These are phyloP conservation scores for Hymenoscyphus linearis DNA, from an alignment of 2,329 filamentous ascomycete genomes.

Conservation along the genomic window DNA sequence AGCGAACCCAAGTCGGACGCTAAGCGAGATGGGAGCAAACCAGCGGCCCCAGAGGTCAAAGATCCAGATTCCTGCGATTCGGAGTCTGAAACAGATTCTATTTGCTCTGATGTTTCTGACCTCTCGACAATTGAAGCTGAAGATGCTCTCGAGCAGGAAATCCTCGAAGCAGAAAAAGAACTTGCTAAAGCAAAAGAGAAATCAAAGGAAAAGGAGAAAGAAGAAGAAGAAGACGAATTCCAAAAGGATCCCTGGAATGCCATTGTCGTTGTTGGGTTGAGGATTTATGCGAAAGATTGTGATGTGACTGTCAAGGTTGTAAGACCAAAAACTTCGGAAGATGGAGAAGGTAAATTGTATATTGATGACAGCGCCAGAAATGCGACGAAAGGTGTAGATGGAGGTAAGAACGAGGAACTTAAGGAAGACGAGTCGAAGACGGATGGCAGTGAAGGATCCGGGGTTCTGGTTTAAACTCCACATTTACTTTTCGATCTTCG, in stretches of 20 bases:
- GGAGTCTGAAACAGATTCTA: conserved; percentile 16
- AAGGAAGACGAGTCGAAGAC: not conserved
- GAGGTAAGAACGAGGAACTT: not conserved
- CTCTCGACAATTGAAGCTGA: conserved; percentile 16
- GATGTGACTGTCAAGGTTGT: conserved; percentile 26
- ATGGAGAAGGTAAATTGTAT: conserved; percentile 33
- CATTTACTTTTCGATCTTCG: not conserved
- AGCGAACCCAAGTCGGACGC: not conserved
- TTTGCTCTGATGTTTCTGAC: conserved; percentile 19
- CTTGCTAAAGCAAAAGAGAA: conserved; percentile 9
- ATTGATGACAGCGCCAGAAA: conserved; percentile 44
- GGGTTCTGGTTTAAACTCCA: not conserved
- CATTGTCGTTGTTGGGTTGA: conserved; percentile 54
- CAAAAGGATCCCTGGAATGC: conserved; percentile 58
- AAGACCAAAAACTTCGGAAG: conserved; percentile 20
- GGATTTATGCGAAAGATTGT: conserved; percentile 50
- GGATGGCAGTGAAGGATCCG: not conserved
- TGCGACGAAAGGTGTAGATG: conserved; percentile 36
- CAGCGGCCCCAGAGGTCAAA: not conserved
- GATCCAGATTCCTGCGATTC: conserved; percentile 18
- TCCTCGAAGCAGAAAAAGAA: conserved; percentile 18
- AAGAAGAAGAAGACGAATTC: conserved; percentile 48
- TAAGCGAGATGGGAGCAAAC: not conserved
- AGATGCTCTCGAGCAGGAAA: conserved; percentile 16
- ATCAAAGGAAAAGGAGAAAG: conserved; percentile 36